phyloP scores from a whole-genome alignment of 129 eudicot genomes.

The Ambrosia trifida region DNA sequence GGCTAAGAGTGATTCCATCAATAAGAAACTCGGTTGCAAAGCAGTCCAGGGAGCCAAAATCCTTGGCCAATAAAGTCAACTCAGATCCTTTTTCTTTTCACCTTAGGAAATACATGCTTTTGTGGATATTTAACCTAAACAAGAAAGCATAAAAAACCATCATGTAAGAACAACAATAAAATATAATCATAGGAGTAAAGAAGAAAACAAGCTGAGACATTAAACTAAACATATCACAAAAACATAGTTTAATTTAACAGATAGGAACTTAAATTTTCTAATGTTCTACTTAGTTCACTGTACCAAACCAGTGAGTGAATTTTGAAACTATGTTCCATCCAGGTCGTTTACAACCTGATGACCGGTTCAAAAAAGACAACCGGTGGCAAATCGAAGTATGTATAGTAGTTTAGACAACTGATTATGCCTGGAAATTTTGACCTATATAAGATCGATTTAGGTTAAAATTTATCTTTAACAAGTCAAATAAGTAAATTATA shows the following conservation, averaged over 20 bases:
- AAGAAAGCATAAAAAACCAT: conserved; percentile 3
- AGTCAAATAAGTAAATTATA: too few relatives aligned
- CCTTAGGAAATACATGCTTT: conserved; percentile 90
- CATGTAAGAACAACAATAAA: neutral
- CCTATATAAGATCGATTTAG: too few relatives aligned
- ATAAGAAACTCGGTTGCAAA: conserved; percentile 90
- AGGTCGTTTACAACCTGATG: too few relatives aligned
- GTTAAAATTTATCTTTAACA: too few relatives aligned
- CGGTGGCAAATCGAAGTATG: too few relatives aligned
- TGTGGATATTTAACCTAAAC: conserved; percentile 89
- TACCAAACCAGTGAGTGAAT: neutral
- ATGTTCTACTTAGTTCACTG: neutral
- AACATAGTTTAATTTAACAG: too few relatives aligned
- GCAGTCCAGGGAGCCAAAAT: conserved; percentile 89
- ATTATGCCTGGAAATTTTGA: too few relatives aligned
- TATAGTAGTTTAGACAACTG: too few relatives aligned
- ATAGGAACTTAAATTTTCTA: neutral
- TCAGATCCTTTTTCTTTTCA: conserved; percentile 96
- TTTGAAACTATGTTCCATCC: too few relatives aligned
- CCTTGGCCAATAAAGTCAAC: conserved; percentile 87
- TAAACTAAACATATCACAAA: too few relatives aligned
- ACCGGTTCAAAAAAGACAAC: too few relatives aligned
- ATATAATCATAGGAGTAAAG: too few relatives aligned
- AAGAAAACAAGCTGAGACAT: neutral
- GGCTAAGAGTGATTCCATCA: conserved; percentile 93